Percentiles rank a stretch among this genome's conserved stretches.
phyloP scores from a whole-genome alignment of 2,329 filamentous ascomycete genomes.

The Aspergillus sp. region DNA sequence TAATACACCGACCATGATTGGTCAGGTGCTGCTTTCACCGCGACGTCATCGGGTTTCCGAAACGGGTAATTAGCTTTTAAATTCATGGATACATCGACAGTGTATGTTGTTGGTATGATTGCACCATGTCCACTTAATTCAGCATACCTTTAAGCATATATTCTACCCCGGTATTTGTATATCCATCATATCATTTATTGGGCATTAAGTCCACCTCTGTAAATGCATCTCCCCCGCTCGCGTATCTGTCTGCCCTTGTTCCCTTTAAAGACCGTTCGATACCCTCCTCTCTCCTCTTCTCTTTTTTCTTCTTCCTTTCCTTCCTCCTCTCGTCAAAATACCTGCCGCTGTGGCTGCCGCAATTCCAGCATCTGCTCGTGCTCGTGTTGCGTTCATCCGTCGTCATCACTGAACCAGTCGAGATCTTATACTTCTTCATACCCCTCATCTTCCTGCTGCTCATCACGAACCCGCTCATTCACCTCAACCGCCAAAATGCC shows the following conservation, averaged over 20 bases:
- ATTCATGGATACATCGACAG: no score
- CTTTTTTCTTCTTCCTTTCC: not conserved
- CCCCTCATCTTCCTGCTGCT: conserved; percentile 6
- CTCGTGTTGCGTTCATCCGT: conserved; percentile 18
- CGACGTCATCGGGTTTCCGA: not conserved
- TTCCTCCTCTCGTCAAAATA: not conserved
- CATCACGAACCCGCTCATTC: not conserved
- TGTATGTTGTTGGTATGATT: no score
- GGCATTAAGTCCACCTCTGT: not conserved
- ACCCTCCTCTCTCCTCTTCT: not conserved
- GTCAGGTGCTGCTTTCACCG: not conserved
- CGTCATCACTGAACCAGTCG: conserved; percentile 3
- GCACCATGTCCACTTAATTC: no score
- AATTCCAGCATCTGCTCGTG: conserved; percentile 14
- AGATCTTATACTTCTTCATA: not conserved
- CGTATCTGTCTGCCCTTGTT: not conserved
- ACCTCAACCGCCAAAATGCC: conserved; percentile 22
- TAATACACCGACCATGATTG: not conserved
- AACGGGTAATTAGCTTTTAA: no score
- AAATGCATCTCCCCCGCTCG: not conserved
- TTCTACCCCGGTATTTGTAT: no score
- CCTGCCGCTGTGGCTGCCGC: conserved; percentile 19
- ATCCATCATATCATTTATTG: no score
- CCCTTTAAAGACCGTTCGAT: not conserved
- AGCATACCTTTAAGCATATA: no score